Percentiles rank a stretch among this genome's conserved stretches.
Evolutionary conservation across 164 flowering plant genomes (phyloP).

Genomic region (Liriodendron chinense): DNA sequence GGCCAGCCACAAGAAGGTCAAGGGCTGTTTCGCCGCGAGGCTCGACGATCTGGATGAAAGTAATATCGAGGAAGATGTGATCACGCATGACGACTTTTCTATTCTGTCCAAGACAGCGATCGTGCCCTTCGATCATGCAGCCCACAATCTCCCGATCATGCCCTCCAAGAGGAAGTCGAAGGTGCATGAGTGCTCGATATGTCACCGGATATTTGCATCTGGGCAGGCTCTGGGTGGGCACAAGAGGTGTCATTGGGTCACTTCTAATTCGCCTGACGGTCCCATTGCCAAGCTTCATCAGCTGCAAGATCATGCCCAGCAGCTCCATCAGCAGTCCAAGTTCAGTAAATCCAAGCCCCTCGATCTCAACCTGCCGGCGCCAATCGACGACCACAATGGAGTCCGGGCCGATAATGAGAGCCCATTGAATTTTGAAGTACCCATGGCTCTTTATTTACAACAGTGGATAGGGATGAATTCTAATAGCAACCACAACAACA

Average conservation of each 20-base stretch:
- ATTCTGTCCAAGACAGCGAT: conserved; percentile 30
- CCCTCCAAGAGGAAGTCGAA: conserved; percentile 63
- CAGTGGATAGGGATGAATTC: conserved; percentile 38
- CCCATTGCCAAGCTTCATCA: conserved; percentile 35
- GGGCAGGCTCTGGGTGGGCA: conserved; percentile 98
- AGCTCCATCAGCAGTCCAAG: conserved; percentile 21
- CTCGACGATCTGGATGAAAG: conserved; percentile 45
- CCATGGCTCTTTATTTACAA: conserved; percentile 44
- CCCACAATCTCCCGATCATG: conserved; percentile 2
- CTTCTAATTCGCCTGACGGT: conserved; percentile 51
- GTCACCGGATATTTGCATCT: conserved; percentile 74
- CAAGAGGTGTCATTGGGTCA: conserved; percentile 96
- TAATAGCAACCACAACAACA: conserved; percentile 1
- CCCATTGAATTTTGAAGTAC: conserved; percentile 38
- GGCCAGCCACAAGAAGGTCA: conserved; percentile 96
- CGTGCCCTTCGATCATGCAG: conserved; percentile 23
- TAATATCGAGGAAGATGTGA: conserved; percentile 45
- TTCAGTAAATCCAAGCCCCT: conserved; percentile 34
- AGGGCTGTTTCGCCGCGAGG: conserved; percentile 83
- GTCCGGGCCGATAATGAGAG: conserved; percentile 23
- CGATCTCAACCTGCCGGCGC: conserved; percentile 77
- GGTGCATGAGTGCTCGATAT: conserved; percentile 86
- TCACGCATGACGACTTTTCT: conserved; percentile 49
- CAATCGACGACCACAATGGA: conserved; percentile 23
- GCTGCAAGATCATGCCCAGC: conserved; percentile 18